These are phyloP conservation scores for Anethum foeniculum DNA, from an alignment of 140 eudicot genomes.

Conservation along the genomic window DNA sequence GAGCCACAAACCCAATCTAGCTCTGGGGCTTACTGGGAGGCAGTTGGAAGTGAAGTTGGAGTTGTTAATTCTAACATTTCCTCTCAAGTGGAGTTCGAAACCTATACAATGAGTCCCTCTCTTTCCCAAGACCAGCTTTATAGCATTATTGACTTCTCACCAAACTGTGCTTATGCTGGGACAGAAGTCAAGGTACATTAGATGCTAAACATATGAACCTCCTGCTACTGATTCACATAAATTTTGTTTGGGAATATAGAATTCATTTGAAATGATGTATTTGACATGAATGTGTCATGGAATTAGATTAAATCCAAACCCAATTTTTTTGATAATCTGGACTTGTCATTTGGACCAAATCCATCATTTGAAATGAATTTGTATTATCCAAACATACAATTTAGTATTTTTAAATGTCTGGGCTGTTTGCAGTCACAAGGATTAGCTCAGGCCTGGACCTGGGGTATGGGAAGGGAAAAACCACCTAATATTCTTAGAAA, in stretches of 20 bases:
- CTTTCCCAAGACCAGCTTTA: constrained; percentile 85
- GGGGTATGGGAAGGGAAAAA: background rate
- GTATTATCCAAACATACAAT: background rate
- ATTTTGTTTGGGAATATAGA: background rate
- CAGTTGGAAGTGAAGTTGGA: constrained; percentile 59
- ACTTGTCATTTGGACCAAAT: background rate
- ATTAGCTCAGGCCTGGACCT: background rate
- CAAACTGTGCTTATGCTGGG: constrained; percentile 64
- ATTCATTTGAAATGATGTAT: background rate
- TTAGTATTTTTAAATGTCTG: background rate
- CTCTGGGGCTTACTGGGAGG: constrained; percentile 70
- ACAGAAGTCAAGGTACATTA: constrained; percentile 59
- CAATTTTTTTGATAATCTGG: background rate
- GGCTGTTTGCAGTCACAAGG: background rate
- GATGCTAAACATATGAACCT: background rate
- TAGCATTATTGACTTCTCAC: constrained; percentile 79
- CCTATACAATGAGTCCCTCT: constrained; percentile 63
- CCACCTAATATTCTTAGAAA: background rate
- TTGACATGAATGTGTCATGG: background rate
- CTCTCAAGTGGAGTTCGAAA: constrained; percentile 47
- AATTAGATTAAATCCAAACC: background rate
- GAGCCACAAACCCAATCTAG: constrained; percentile 59
- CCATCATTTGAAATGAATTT: background rate
- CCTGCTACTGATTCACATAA: background rate
- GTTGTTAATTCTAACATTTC: constrained; percentile 55